phyloP scores from a whole-genome alignment of 2,329 filamentous ascomycete genomes.

The Colletotrichum cordylinicola region DNA sequence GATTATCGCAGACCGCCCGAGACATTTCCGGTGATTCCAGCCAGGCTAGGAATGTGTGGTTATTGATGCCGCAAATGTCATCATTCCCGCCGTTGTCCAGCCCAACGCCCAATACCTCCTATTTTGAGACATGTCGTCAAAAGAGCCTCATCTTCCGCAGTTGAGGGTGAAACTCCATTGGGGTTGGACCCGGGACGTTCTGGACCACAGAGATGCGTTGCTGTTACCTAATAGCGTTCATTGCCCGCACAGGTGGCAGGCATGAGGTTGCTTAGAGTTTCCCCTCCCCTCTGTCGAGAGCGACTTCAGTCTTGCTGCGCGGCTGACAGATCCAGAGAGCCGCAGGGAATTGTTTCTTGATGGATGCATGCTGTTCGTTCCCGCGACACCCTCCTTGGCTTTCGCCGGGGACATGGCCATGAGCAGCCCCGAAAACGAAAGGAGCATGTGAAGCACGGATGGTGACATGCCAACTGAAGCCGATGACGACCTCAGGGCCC shows the following conservation, averaged over 20 bases:
- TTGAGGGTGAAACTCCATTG: neutral
- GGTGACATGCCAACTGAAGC: neutral
- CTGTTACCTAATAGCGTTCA: conserved; percentile 1
- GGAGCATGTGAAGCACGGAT: neutral
- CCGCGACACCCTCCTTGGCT: too few species aligned
- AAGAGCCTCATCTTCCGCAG: neutral
- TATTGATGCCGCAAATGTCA: neutral
- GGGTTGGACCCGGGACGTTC: neutral
- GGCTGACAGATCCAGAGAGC: neutral
- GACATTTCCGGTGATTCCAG: neutral
- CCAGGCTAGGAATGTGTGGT: neutral
- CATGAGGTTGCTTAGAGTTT: neutral
- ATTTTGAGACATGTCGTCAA: neutral
- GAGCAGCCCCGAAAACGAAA: too few species aligned
- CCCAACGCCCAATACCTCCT: neutral
- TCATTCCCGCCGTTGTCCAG: neutral
- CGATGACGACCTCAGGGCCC: neutral
- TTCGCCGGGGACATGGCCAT: too few species aligned
- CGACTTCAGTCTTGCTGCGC: neutral
- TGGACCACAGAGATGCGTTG: neutral
- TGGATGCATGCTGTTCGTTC: neutral
- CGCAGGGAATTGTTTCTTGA: neutral
- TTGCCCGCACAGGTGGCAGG: neutral
- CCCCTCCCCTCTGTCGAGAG: too few species aligned
- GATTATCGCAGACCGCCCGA: neutral